These are phyloP conservation scores for Colletotrichum agaves DNA, from an alignment of 2,329 filamentous ascomycete species.

Conservation along the genomic window DNA sequence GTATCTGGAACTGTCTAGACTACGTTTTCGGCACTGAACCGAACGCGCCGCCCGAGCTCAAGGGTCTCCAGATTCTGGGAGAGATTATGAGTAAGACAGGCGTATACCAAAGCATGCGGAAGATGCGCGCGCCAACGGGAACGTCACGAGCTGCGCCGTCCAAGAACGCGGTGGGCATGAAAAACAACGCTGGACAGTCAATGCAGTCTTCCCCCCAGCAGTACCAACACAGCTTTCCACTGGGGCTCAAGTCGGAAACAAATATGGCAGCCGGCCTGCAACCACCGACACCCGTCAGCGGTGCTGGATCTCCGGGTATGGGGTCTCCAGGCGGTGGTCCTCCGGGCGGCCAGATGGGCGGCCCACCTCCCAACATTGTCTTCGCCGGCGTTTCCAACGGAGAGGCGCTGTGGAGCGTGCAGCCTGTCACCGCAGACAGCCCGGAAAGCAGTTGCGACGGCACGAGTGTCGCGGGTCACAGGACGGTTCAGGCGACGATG, in stretches of 20 bases:
- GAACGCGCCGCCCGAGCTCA: conserved; percentile 62
- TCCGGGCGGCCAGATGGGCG: conserved; percentile 27
- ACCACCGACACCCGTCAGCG: conserved; percentile 23
- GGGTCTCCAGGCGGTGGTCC: conserved; percentile 27
- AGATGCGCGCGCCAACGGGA: conserved; percentile 62
- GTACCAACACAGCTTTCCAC: conserved; percentile 23
- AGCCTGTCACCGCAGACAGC: conserved; percentile 52
- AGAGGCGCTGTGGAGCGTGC: conserved; percentile 57
- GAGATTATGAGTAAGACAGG: conserved; percentile 71
- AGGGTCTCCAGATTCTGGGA: conserved; percentile 68
- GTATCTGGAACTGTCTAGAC: conserved; percentile 78
- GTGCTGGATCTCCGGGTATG: conserved; percentile 22
- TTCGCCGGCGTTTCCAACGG: conserved; percentile 61
- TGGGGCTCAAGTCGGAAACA: conserved; percentile 37
- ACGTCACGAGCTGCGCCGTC: conserved; percentile 53
- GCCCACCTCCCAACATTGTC: conserved; percentile 47
- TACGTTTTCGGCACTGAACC: conserved; percentile 74
- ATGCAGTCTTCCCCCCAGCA: conserved; percentile 32
- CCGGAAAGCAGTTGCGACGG: conserved; percentile 57
- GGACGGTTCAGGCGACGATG: conserved; percentile 28
- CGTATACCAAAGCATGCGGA: conserved; percentile 68
- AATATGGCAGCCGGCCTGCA: conserved; percentile 19
- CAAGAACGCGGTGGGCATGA: conserved; percentile 47
- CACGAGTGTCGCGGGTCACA: conserved; percentile 44
- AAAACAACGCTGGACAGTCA: conserved; percentile 40